Evolutionary conservation across 1,139 yeast genomes (phyloP), one percentile per base, ranked within the genome.

Genomic region (Sugiyamaella castrensis): DNA sequence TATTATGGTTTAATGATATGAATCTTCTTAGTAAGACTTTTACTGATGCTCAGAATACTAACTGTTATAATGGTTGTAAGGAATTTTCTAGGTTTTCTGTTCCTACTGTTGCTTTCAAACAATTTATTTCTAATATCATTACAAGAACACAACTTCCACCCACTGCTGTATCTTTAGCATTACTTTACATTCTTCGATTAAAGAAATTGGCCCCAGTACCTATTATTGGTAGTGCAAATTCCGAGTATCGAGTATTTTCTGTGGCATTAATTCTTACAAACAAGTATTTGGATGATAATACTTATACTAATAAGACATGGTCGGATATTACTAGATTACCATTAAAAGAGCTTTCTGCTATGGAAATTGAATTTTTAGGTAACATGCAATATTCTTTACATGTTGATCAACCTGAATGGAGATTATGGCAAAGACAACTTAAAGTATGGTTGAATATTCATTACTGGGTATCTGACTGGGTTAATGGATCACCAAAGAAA

Each of bases 301-400:
- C 96, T 33, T 91, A 88, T 64, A 87, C 95, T 54, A 89, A 89
- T 71, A 79, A 81, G 63, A 86, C 96, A 1, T 91, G 97, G 98
- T 79, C 92, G 26, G 92, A 87, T 45, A 95, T 96, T 37, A 85
- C 96, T 10, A 88, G 89, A 36, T 75, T 91, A 57, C 71, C 78
- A 10, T 71, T 85, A 49, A 59, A 63, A 3, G 71, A 75, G 38
- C 75, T 91, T 52, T 85, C 86, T 63, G 68, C 71, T 32, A 75
- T 80, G 68, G 98, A 91, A 70, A 77, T 63, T 30, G 72, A 69
- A 58, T 69, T 70, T 46, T 58, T 70, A 26, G 51, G 56, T 10
- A 63, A 63, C 39, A 56, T 70, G 53, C 46, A 61, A 13, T 70
- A 68, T 55, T 54, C 59, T 7, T 57, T 70, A 30, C 55, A 55